Percentiles rank a stretch among this genome's conserved stretches.
These are phyloP conservation scores for Kwoniella mangroviensis DNA, from an alignment of 768 basidiomycete species.

Conservation along the genomic window DNA sequence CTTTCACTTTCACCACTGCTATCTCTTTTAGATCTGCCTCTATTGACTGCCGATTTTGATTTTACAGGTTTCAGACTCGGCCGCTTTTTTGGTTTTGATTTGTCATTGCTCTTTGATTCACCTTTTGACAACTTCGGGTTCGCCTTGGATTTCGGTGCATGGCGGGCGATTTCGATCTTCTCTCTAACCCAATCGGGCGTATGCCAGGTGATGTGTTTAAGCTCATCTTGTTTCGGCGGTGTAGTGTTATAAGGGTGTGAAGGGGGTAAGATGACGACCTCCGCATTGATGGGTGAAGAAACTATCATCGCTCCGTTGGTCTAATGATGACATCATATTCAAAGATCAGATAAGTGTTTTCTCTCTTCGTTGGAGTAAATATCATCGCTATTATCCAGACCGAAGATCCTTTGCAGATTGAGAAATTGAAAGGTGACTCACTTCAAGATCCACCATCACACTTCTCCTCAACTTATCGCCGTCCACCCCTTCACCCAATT, in stretches of 20 bases:
- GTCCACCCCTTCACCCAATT: slow-evolving; percentile 5
- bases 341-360: too few species aligned
- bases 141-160: slow-evolving; percentile 2
- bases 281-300: not conserved
- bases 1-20: not conserved
- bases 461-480: slow-evolving; percentile 3
- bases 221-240: not conserved
- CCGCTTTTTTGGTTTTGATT: not conserved
- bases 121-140: slow-evolving; percentile 4
- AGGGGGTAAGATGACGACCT: slow-evolving; percentile 9
- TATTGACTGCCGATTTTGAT: too few species aligned
- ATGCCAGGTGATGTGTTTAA: slow-evolving; percentile 1
- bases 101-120: not conserved
- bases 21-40: not conserved
- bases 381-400: too few species aligned
- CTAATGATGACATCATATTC: not conserved
- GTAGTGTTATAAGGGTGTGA: not conserved
- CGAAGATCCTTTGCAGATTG: not conserved
- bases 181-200: slow-evolving; percentile 11
- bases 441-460: slow-evolving; percentile 23
- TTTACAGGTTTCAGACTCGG: not conserved
- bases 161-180: not conserved
- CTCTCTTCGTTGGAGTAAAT: too few species aligned
- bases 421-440: slow-evolving; percentile 7
- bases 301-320: slow-evolving; percentile 22